Conservation (phyloP, 2,329 filamentous ascomycete species). For the Mollisiaceae sp. region DNA sequence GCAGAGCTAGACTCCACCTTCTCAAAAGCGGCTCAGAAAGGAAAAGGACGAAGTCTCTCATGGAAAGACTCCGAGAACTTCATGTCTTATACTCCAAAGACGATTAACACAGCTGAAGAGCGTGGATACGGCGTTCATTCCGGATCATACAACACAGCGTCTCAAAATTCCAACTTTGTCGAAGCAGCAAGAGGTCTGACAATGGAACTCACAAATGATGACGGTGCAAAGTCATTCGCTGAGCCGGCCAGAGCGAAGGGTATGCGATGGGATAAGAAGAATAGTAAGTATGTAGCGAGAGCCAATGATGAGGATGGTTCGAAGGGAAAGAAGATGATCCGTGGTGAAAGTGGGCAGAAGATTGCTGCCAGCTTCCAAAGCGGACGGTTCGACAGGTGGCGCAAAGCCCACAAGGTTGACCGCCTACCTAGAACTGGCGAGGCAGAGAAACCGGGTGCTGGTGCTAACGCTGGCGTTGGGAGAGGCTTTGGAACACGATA, state of each 20-base stretch:
- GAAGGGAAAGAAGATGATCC: conserved; percentile 72
- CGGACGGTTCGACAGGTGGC: conserved; percentile 93
- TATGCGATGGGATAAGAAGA: conserved; percentile 97
- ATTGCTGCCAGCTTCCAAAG: conserved; percentile 93
- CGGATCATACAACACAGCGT: conserved; percentile 61
- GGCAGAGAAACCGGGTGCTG: conserved; percentile 59
- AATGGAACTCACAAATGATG: conserved; percentile 94
- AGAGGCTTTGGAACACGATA: conserved; percentile 62
- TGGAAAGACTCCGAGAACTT: conserved; percentile 90
- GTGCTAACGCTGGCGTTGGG: conserved; percentile 41
- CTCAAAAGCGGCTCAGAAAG: conserved; percentile 59
- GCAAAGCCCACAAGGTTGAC: conserved; percentile 80
- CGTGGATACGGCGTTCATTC: conserved; percentile 92
- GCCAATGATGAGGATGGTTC: conserved; percentile 95
- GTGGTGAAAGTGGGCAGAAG: conserved; percentile 92
- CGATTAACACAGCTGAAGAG: conserved; percentile 82
- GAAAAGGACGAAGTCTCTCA: conserved; percentile 62
- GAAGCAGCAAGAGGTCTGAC: conserved; percentile 84
- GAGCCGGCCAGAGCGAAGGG: conserved; percentile 72
- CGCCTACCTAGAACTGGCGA: conserved; percentile 84
- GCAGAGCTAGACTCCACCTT: conserved; percentile 73
- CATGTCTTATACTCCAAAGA: conserved; percentile 93
- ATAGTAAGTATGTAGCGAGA: conserved; percentile 90
- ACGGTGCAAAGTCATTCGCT: conserved; percentile 78
- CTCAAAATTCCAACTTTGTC: conserved; percentile 73